A percentile compares a stretch with the other conserved stretches of the same genome.
phyloP scores from a whole-genome alignment of 2,329 filamentous ascomycete species.

The Raffaelea arxii region DNA sequence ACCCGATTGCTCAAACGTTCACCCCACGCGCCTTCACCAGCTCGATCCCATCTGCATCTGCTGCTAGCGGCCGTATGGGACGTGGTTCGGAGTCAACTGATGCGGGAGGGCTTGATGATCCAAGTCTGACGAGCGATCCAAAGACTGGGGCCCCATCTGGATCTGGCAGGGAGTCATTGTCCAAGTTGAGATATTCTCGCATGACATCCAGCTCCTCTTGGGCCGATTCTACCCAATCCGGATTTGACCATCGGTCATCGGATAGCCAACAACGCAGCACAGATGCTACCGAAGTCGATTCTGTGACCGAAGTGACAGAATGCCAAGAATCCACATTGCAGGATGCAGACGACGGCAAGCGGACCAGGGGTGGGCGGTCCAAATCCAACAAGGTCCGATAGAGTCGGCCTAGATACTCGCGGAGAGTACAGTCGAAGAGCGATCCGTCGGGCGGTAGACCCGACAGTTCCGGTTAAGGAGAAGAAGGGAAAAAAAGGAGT shows the following conservation, averaged over 20 bases:
- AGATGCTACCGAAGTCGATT: slow-evolving; percentile 8
- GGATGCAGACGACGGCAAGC: slow-evolving; percentile 2
- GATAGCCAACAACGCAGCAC: slow-evolving; percentile 8
- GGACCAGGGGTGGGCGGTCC: slow-evolving; percentile 5
- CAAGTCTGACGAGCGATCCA: background rate
- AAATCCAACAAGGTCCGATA: slow-evolving; percentile 10
- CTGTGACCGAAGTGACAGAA: background rate
- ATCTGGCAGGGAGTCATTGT: background rate
- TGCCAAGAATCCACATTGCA: background rate
- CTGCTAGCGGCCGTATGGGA: background rate
- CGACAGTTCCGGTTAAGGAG: background rate
- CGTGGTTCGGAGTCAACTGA: background rate
- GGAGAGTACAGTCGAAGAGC: slow-evolving; percentile 37
- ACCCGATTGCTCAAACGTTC: slow-evolving; percentile 46
- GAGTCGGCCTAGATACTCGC: slow-evolving; percentile 24
- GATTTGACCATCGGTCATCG: background rate
- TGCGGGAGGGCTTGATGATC: background rate
- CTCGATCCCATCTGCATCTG: slow-evolving; percentile 5
- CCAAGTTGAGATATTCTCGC: too few relatives aligned
- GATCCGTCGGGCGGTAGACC: slow-evolving; percentile 18
- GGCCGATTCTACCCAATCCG: slow-evolving; percentile 3
- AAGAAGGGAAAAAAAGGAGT: background rate
- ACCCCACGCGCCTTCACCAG: slow-evolving; percentile 32
- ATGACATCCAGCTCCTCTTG: background rate
- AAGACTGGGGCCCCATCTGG: background rate